Base-by-base conservation (phyloP, 345 rosid genomes). In the Bretschneidera sinensis region DNA sequence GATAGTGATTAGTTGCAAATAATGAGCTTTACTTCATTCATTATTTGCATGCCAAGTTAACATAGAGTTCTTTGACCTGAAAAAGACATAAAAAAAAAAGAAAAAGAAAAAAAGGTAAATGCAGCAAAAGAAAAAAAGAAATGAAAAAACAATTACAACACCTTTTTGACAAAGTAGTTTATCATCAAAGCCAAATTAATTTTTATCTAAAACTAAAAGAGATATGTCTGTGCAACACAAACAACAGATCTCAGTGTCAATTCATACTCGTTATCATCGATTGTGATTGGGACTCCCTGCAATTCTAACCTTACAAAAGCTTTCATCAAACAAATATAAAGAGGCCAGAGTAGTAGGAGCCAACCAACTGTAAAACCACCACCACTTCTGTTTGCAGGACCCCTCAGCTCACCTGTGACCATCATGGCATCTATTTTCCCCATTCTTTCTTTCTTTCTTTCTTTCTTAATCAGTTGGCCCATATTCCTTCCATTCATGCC, bases 401-500 rank as follows among this genome's bases (percentile, higher is more conserved):
- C 72, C 67, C 61, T 62, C 48, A 17, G 67, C 62, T 66, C 52
- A 18, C 54, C 65, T 21, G 33, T 55, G 74, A 23, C 68, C 58
- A 60, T 71, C 76, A 69, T 78, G 65, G 43, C 59, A 25, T 64
- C 51, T 28, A 24, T 15, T 25, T 64, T 19, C 33, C 11, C 51
- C n/a, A n/a, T n/a, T n/a, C n/a, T n/a, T n/a, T n/a, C n/a, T n/a
- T n/a, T n/a, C n/a, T 57, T 28, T 58, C 47, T 43, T 54, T 61
- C 65, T 69, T 74, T 77, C 67, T 56, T 74, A 65, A 62, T 68
- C 79, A 73, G 22, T n/a, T 53, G 78, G 68, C 57, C 68, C 67
- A 66, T 68, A 24, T 21, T 49, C 48, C 8, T 10, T 47, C 17
- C 65, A 55, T 62, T 57, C 66, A 52, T 56, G 51, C 62, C 65